Base-by-base conservation (phyloP, 371 early-diverging fungal species). In the Blastocladiella emersonii region DNA sequence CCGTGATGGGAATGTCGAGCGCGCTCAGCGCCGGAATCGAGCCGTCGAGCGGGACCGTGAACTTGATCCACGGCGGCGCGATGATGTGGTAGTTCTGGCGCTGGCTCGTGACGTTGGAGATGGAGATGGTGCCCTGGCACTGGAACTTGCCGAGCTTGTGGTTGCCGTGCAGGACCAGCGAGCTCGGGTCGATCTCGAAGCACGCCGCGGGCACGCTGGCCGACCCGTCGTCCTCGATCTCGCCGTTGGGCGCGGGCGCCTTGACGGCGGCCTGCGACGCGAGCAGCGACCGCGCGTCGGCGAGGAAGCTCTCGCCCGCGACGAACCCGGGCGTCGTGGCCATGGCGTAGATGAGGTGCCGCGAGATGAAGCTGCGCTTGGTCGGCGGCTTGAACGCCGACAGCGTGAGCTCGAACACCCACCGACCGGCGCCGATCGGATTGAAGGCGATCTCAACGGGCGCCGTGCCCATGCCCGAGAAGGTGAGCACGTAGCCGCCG, bases 111-210 rank as follows among this genome's bases (percentile, higher is more conserved):
- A 41, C 44, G 44, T 59, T 59, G 41, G 60, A 27, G 21, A 59
- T 12, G 43, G 60, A 41, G 43, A 59, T 17, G 12, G 60, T 59
- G n/a, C 60, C 60, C 30, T 32, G 27, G 60, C 60, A 59, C 44
- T 27, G 27, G 10, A 59, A 59, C 12, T 25, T n/a, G 15, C 41
- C 39, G 12, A 41, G 60, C 60, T 59, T 59, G 37, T 41, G 44
- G 15, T 12, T 43, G 44, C 60, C 60, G 44, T 59, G 60, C 17
- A 59, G 44, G 25, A 8, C 8, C 25, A 59, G 44, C 25, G 37
- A 1, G 25, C 12, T 8, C 27, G 60, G 60, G 27, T 59, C 60
- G 30, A 59, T 10, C 10, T 59, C 60, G 10, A 59, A 59, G 23
- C 57, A 35, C 35, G 36, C 15, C 10, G 48, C 17, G 1, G 48